Evolutionary conservation across 495 filamentous ascomycete species (phyloP).

Genomic region (Oidiodendron maius): DNA sequence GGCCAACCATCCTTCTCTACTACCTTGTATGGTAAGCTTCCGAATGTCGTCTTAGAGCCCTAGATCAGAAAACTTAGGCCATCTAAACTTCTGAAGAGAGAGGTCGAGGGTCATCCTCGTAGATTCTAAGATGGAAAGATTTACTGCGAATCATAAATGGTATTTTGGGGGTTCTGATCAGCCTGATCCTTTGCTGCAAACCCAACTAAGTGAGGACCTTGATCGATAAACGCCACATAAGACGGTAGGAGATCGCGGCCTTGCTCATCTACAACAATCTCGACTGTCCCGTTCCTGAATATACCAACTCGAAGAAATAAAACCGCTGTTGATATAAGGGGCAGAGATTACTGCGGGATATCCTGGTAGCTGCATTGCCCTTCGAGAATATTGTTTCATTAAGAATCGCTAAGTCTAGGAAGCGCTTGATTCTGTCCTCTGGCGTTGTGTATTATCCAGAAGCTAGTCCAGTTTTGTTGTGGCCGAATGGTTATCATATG

Average conservation of each 20-base stretch:
- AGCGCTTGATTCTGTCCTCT: too few species aligned
- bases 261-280: conserved; percentile 92
- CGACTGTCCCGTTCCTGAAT: conserved; percentile 94
- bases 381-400: too few species aligned
- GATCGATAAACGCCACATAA: conserved; percentile 95
- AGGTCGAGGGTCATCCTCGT: background rate
- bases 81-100: conserved; percentile 60
- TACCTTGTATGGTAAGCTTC: conserved; percentile 82
- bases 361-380: too few species aligned
- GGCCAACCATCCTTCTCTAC: conserved; percentile 73
- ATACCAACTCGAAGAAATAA: too few species aligned
- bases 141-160: conserved; percentile 89
- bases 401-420: too few species aligned
- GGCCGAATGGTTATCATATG: too few species aligned
- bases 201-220: conserved; percentile 81
- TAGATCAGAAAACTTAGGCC: conserved; percentile 81
- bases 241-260: conserved; percentile 97
- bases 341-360: too few species aligned
- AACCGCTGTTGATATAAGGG: too few species aligned
- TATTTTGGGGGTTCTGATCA: conserved; percentile 77
- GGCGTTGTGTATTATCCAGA: too few species aligned
- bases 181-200: conserved; percentile 98
- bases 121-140: conserved; percentile 27
- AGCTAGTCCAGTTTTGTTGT: too few species aligned
- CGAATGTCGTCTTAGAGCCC: conserved; percentile 74